Conservation (phyloP, 2,329 filamentous ascomycete species). For the Aspergillus quadricinctus region DNA sequence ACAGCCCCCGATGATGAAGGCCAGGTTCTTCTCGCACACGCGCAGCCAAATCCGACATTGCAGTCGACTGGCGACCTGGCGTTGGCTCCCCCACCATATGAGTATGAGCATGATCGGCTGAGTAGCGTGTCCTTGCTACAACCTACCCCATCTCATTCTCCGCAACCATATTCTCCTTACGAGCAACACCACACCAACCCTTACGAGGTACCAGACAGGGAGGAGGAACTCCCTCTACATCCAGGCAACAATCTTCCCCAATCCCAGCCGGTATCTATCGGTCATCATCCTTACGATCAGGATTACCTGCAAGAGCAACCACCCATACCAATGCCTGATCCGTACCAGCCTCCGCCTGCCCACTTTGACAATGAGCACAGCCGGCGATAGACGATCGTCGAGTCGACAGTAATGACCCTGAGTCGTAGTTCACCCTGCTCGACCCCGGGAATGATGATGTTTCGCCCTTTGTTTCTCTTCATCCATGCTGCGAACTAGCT, state of each 20-base stretch:
- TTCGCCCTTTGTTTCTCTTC: not conserved
- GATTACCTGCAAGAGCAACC: constrained; percentile 25
- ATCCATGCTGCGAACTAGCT: not conserved
- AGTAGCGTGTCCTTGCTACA: constrained; percentile 12
- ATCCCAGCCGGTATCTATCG: constrained; percentile 2
- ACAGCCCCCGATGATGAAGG: constrained; percentile 32
- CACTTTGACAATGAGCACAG: constrained; percentile 18
- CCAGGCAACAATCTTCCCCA: constrained; percentile 10
- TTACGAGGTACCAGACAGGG: constrained; percentile 14
- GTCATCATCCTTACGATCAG: constrained; percentile 14
- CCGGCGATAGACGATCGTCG: not conserved
- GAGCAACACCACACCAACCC: constrained; percentile 13
- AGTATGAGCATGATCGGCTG: constrained; percentile 11
- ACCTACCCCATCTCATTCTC: constrained; percentile 6
- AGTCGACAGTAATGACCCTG: not conserved
- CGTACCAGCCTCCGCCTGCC: constrained; percentile 25
- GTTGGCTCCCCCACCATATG: constrained; percentile 10
- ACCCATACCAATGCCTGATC: constrained; percentile 29
- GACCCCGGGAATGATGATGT: not conserved
- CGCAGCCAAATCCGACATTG: constrained; percentile 33
- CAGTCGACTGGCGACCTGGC: constrained; percentile 11
- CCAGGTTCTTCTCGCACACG: constrained; percentile 35
- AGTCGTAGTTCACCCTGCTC: not conserved
- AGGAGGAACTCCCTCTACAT: constrained; percentile 14
- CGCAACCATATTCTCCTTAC: constrained; percentile 16